Percentiles rank a stretch among this genome's conserved stretches.
These are phyloP conservation scores for Leonotis leonurus DNA, from an alignment of 257 asterid genomes.

Conservation along the genomic window DNA sequence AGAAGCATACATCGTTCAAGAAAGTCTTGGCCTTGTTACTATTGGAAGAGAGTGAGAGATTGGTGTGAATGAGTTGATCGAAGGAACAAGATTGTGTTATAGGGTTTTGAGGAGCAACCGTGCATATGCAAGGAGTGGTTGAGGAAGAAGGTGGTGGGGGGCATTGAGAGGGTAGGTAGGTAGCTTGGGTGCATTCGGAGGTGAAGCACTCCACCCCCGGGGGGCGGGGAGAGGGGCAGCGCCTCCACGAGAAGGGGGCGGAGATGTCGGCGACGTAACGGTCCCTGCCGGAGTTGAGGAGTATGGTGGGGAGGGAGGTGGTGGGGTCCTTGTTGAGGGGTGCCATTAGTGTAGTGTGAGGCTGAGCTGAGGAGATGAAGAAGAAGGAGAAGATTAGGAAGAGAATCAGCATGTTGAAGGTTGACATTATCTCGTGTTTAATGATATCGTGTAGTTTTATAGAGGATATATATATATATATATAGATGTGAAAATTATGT, in stretches of 20 bases:
- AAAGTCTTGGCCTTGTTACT: background rate
- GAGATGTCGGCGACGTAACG: constrained; percentile 24
- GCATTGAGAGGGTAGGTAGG: constrained; percentile 11
- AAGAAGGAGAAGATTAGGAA: constrained; percentile 7
- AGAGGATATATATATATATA: background rate
- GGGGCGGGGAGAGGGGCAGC: constrained; percentile 18
- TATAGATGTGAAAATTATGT: background rate
- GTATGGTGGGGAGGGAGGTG: constrained; percentile 29
- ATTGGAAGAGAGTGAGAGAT: constrained; percentile 7
- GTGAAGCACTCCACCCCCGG: constrained; percentile 21
- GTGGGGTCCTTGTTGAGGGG: constrained; percentile 24
- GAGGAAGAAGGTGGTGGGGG: background rate
- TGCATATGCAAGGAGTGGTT: constrained; percentile 21
- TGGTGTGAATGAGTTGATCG: constrained; percentile 12
- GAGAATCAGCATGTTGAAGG: background rate
- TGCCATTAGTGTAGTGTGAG: constrained; percentile 21
- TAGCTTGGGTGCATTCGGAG: constrained; percentile 28
- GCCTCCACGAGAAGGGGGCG: constrained; percentile 30
- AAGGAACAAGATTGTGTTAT: constrained; percentile 15
- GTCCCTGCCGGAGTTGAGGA: constrained; percentile 17
- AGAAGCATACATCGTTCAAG: background rate
- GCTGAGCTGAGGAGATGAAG: constrained; percentile 16
- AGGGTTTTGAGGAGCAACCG: constrained; percentile 28
- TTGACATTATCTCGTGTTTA: background rate
- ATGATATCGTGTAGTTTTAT: background rate